These are phyloP conservation scores for Bryum argenteum DNA, from an alignment of 225 moss, liverwort and hornwort genomes.

Conservation along the genomic window DNA sequence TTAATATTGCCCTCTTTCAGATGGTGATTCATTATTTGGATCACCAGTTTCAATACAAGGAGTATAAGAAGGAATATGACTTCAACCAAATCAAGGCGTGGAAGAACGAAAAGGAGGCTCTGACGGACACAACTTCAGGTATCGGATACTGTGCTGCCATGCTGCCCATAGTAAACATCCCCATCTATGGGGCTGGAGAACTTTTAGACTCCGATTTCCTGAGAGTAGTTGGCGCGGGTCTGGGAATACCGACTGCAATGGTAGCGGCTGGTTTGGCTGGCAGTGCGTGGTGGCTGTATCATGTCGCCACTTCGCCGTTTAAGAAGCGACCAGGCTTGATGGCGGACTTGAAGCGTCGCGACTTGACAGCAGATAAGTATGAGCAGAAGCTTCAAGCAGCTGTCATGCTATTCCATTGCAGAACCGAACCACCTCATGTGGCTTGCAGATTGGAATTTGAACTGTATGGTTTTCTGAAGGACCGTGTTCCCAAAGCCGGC, in stretches of 20 bases:
- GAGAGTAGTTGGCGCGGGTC: not conserved
- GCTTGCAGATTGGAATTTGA: conserved; percentile 15
- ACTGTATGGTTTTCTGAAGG: not conserved
- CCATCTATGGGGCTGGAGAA: not conserved
- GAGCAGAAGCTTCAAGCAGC: conserved; percentile 21
- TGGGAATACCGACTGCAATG: not conserved
- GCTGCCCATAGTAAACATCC: not conserved
- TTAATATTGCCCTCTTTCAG: not conserved
- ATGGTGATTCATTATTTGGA: not conserved
- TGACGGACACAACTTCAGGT: too few species aligned
- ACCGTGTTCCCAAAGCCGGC: not conserved
- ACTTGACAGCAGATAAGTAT: not conserved
- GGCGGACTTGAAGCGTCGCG: not conserved
- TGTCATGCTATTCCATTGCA: not conserved
- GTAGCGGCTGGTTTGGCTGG: not conserved
- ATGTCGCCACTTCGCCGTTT: not conserved
- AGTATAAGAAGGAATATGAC: not conserved
- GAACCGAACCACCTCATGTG: conserved; percentile 2
- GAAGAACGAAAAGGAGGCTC: not conserved
- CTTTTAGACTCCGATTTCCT: not conserved
- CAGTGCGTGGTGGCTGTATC: not conserved
- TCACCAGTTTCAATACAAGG: conserved; percentile 2
- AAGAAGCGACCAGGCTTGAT: not conserved
- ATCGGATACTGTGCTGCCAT: not conserved
- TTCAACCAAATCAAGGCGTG: not conserved